phyloP scores from a whole-genome alignment of 371 early-diverging fungal genomes.

The Lichtheimia hyalospora region DNA sequence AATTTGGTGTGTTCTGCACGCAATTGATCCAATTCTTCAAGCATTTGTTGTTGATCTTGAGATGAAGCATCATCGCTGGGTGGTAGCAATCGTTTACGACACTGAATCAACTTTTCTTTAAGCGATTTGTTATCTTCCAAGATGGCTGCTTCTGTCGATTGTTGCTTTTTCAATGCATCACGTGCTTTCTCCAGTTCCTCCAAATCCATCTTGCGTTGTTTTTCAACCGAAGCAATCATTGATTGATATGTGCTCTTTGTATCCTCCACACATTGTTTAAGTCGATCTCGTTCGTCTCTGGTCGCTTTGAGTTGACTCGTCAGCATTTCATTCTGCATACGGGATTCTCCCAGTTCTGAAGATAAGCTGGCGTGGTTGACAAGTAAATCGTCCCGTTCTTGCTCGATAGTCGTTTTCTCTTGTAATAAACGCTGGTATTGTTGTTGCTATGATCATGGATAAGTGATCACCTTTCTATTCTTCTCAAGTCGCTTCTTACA shows the following conservation, averaged over 20 bases:
- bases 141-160: not conserved
- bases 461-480: too few species aligned
- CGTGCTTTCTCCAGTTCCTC: too few species aligned
- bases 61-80: not conserved
- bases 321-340: not conserved
- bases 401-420: too few species aligned
- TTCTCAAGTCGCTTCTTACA: too few species aligned
- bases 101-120: not conserved
- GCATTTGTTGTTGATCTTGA: not conserved
- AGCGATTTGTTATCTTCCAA: not conserved
- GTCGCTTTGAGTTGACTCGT: not conserved
- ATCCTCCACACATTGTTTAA: not conserved
- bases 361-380: too few species aligned
- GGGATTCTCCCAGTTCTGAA: not conserved
- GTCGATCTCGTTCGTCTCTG: not conserved
- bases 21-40: not conserved
- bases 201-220: too few species aligned
- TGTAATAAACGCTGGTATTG: too few species aligned
- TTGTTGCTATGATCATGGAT: too few species aligned
- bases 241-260: not conserved
- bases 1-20: not conserved
- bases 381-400: too few species aligned
- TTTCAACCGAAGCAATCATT: not conserved
- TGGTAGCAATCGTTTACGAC: not conserved
- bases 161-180: not conserved